Conservation (phyloP, 129 eudicot species). For the Lonicera japonica region DNA sequence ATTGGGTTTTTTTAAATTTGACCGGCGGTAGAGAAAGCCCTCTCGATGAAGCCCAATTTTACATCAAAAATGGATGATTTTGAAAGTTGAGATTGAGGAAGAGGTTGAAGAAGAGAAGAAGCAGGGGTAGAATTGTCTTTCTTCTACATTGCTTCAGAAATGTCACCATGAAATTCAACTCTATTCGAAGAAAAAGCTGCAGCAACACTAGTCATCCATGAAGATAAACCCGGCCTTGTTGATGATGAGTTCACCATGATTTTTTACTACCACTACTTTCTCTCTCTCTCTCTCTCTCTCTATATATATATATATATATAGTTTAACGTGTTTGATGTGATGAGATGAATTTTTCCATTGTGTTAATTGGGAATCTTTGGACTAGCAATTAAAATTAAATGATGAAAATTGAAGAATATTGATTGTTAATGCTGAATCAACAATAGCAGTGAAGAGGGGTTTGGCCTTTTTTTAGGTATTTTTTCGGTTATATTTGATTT, state of each 20-base stretch:
- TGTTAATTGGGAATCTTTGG: no score
- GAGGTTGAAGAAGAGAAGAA: neutral
- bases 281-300: no score
- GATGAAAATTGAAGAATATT: no score
- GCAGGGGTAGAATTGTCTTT: neutral
- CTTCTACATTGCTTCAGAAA: constrained; percentile 1
- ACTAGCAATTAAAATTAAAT: no score
- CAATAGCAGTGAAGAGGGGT: no score
- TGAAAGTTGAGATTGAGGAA: no score
- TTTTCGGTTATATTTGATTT: neutral
- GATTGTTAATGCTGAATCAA: no score
- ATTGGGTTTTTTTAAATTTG: no score
- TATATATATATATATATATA: no score
- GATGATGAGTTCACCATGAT: constrained; percentile 19
- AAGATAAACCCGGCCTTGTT: constrained; percentile 20
- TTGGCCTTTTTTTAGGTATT: neutral
- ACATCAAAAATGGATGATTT: no score
- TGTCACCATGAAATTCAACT: constrained; percentile 30
- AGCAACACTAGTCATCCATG: constrained; percentile 26
- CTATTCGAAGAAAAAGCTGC: constrained; percentile 16
- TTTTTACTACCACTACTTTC: no score
- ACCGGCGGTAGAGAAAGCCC: constrained; percentile 84
- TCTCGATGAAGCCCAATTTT: constrained; percentile 38
- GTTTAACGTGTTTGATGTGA: neutral
- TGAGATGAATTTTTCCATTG: no score